Percentiles rank a stretch among this genome's conserved stretches.
Conservation (phyloP, 805 yeast genomes). For the Maudiozyma serrabonitensis region DNA sequence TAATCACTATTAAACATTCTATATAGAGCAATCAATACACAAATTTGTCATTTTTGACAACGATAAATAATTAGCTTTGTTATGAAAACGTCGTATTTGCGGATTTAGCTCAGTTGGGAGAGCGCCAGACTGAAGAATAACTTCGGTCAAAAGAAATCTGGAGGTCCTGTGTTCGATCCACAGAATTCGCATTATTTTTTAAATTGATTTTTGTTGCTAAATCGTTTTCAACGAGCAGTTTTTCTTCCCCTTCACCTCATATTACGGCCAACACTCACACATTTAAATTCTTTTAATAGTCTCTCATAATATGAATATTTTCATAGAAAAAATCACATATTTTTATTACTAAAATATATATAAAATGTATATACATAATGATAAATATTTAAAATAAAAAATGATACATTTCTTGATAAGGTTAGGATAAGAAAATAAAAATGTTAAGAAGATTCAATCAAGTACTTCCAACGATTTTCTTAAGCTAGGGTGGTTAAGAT, state of each 20-base stretch:
- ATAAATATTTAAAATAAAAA: neutral
- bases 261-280: too few relatives aligned
- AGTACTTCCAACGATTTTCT: slow-evolving; percentile 9
- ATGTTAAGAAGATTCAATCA: neutral
- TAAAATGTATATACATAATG: neutral
- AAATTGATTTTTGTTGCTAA: too few relatives aligned
- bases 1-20: too few relatives aligned
- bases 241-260: neutral
- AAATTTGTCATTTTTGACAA: too few relatives aligned
- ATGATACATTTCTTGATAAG: neutral
- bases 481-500: slow-evolving; percentile 61
- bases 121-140: slow-evolving; percentile 35
- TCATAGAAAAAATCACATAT: neutral
- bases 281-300: too few relatives aligned
- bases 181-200: slow-evolving; percentile 47
- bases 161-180: slow-evolving; percentile 87
- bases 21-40: too few relatives aligned
- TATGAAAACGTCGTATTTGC: slow-evolving; percentile 10
- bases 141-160: slow-evolving; percentile 30
- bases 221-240: neutral
- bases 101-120: slow-evolving; percentile 39
- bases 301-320: too few relatives aligned
- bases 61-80: too few relatives aligned
- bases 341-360: neutral
- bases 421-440: neutral